Evolutionary conservation across 2,329 filamentous ascomycete species (phyloP).

Genomic region (Venturia oleaginea): DNA sequence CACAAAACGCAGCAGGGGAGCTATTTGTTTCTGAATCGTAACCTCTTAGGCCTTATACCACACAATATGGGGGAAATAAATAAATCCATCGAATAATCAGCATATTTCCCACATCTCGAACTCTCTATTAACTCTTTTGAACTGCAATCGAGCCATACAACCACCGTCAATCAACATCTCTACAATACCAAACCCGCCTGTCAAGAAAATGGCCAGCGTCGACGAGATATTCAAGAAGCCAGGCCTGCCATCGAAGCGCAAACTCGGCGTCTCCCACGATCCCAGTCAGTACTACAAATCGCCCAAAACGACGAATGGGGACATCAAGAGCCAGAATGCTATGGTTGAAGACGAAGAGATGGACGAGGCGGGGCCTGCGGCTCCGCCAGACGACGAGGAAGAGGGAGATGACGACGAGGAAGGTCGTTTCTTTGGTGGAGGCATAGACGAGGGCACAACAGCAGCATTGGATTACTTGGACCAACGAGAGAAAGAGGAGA

Average conservation of each 20-base stretch:
- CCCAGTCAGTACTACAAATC: slow-evolving; percentile 53
- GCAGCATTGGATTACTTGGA: slow-evolving; percentile 86
- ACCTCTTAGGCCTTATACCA: background rate
- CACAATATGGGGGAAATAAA: background rate
- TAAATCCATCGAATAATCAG: too few species aligned
- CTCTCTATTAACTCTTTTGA: background rate
- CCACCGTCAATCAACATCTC: background rate
- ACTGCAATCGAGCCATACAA: background rate
- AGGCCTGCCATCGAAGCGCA: slow-evolving; percentile 45
- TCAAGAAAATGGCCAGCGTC: slow-evolving; percentile 44
- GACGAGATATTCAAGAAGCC: slow-evolving; percentile 56
- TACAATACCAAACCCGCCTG: background rate
- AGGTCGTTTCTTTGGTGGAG: slow-evolving; percentile 90
- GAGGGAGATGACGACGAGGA: slow-evolving; percentile 69
- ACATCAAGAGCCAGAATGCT: slow-evolving; percentile 40
- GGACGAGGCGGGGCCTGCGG: slow-evolving; percentile 43
- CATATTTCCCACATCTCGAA: background rate
- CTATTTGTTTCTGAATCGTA: background rate
- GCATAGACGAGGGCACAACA: slow-evolving; percentile 70
- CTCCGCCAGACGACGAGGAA: slow-evolving; percentile 44
- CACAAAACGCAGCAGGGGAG: background rate
- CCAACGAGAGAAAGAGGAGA: slow-evolving; percentile 47
- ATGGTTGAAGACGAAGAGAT: slow-evolving; percentile 40
- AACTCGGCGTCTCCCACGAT: slow-evolving; percentile 46
- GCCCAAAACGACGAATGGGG: slow-evolving; percentile 44